Base-by-base conservation (phyloP, 805 yeast species). In the Myxozyma neotropica region DNA sequence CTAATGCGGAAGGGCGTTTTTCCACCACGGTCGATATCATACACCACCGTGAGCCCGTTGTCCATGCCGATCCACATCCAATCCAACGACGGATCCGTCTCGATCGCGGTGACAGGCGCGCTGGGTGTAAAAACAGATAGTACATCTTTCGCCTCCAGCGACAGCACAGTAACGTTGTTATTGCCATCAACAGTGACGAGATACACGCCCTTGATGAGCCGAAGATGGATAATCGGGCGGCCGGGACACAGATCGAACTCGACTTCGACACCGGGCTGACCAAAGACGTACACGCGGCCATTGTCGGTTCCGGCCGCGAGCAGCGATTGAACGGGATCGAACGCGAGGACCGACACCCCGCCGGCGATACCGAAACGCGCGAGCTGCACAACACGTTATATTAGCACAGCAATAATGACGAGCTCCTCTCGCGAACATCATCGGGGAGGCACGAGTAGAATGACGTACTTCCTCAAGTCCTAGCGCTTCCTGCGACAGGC, bases 281-380 rank as follows among this genome's bases (percentile, higher is more conserved):
- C 99, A 70, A 84, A 86, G 3, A 94, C 86, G 64, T 88, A 85
- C 15, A 94, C 78, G 46, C 83, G 83, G 42, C 91, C 89, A 6
- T 75, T 70, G 38, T 80, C 84, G 0, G 96, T 90, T 2, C 91
- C 86, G 0, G 90, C 76, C 0, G 97, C 97, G 67, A 91, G 73
- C 27, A 94, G 78, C 55, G 94, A 83, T 72, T 94, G 99, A 0
- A 89, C 85, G 2, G 96, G 96, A 71, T 94, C 98, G 73, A 80
- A 88, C 0, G 94, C 95, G 40, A 84, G 70, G 0, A 89, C 83
- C 36, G 83, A 75, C 7, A 88, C 81, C 13, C 81, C 80, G 12
- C 95, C 93, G 17, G 80, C 77, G 35, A 87, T 69, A 1, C 94
- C 94, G 67, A 82, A 85, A 5, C 73, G 65, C 8, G 74, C 74